Evolutionary conservation across 1,284 basidiomycete genomes (phyloP).

Genomic region (Gymnopus androsaceus): DNA sequence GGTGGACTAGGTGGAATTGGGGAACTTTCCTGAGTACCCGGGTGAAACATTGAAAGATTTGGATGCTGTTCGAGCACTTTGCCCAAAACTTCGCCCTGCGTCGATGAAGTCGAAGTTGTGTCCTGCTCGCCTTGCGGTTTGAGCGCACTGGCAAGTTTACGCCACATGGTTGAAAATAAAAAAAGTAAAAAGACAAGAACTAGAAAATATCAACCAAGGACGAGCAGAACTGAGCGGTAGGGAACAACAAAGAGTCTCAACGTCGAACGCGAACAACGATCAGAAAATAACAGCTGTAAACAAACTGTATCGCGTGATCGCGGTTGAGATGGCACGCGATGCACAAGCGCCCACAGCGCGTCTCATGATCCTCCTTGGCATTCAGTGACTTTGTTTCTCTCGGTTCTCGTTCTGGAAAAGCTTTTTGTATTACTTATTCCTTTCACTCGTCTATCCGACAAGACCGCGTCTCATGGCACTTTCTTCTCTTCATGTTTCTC

Average conservation of each 20-base stretch:
- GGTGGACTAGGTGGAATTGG: constrained; percentile 47
- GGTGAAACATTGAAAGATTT: constrained; percentile 49
- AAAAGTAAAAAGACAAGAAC: not conserved
- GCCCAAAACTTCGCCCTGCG: constrained; percentile 47
- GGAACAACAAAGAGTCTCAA: not conserved
- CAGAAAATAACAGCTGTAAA: too few species aligned
- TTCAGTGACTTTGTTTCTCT: too few species aligned
- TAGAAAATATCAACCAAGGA: not conserved
- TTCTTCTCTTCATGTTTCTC: too few species aligned
- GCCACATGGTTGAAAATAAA: constrained; percentile 50
- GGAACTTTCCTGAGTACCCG: constrained; percentile 35
- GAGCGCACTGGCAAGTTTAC: constrained; percentile 58
- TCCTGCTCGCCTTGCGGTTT: constrained; percentile 46
- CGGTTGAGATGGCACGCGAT: not conserved
- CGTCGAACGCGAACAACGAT: too few species aligned
- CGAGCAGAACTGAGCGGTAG: not conserved
- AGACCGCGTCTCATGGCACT: too few species aligned
- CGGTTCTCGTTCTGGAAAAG: too few species aligned
- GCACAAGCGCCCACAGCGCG: too few species aligned
- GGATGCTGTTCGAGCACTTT: constrained; percentile 45
- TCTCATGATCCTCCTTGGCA: too few species aligned
- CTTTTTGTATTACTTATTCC: too few species aligned
- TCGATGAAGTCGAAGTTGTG: constrained; percentile 27
- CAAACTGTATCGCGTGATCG: constrained; percentile 2
- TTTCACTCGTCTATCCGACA: too few species aligned